phyloP scores from a whole-genome alignment of 805 yeast species.

The Starmera pachycereana region DNA sequence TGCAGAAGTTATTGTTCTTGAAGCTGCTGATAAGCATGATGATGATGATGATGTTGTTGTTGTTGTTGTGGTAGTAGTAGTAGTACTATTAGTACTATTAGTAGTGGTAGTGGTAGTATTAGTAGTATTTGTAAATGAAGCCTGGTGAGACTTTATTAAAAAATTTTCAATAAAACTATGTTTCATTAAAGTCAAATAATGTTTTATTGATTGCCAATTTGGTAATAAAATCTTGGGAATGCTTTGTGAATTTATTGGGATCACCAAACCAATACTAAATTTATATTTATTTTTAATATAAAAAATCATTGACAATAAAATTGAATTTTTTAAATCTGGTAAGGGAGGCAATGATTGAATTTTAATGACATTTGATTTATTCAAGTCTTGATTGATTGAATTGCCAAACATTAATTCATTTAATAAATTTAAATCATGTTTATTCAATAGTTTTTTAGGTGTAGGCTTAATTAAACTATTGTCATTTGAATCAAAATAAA shows the following conservation, averaged over 20 bases:
- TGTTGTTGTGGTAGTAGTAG: background rate
- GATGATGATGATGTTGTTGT: no score
- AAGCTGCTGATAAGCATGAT: no score
- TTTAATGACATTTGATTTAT: slow-evolving; percentile 14
- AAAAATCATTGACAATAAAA: slow-evolving; percentile 25
- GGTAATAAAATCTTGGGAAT: slow-evolving; percentile 21
- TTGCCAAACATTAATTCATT: slow-evolving; percentile 31
- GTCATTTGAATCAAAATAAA: slow-evolving; percentile 22
- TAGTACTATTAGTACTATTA: background rate
- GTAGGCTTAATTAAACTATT: slow-evolving; percentile 11
- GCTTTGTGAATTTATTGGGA: slow-evolving; percentile 15
- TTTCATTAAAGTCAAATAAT: slow-evolving; percentile 22
- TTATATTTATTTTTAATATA: slow-evolving; percentile 16
- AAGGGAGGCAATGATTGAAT: slow-evolving; percentile 19
- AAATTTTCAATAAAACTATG: slow-evolving; percentile 15
- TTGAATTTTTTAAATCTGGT: slow-evolving; percentile 19
- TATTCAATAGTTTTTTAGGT: slow-evolving; percentile 2
- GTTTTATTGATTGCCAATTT: slow-evolving; percentile 21
- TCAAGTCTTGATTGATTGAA: slow-evolving; percentile 21
- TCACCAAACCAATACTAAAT: slow-evolving; percentile 24
- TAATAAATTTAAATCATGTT: slow-evolving; percentile 13
- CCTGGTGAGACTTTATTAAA: background rate
- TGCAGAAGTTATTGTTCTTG: background rate
- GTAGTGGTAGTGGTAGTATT: no score
- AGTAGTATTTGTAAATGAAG: background rate